A percentile compares a stretch with the other conserved stretches of the same genome.
These are phyloP conservation scores for Madurella fahalii DNA, from an alignment of 2,329 filamentous ascomycete species.

Conservation along the genomic window DNA sequence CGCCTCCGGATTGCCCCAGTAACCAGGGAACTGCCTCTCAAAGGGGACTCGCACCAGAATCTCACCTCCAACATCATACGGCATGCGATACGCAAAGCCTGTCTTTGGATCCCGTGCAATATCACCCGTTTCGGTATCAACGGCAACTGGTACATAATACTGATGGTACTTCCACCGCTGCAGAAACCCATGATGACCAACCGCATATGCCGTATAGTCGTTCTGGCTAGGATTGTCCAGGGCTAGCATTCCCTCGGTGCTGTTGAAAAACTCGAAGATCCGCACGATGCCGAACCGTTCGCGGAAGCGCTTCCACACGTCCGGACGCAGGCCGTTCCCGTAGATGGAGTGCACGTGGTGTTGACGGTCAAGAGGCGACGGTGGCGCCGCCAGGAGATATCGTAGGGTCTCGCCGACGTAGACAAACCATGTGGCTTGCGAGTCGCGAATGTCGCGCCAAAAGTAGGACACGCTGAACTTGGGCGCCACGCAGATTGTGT, in stretches of 20 bases:
- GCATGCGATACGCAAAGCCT: conserved; percentile 59
- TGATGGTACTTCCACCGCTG: conserved; percentile 50
- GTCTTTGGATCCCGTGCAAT: conserved; percentile 63
- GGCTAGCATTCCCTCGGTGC: conserved; percentile 65
- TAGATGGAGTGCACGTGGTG: conserved; percentile 58
- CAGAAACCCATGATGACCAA: conserved; percentile 68
- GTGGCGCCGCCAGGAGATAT: conserved; percentile 66
- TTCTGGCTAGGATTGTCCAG: conserved; percentile 58
- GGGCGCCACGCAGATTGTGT: conserved; percentile 58
- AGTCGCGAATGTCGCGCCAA: conserved; percentile 68
- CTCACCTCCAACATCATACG: conserved; percentile 69
- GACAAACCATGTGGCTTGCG: conserved; percentile 64
- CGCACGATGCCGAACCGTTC: conserved; percentile 59
- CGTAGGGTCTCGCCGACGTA: conserved; percentile 76
- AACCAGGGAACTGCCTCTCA: conserved; percentile 61
- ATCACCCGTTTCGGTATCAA: conserved; percentile 65
- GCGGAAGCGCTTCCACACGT: conserved; percentile 63
- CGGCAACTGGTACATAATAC: conserved; percentile 60
- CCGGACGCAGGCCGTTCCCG: conserved; percentile 64
- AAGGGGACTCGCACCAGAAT: conserved; percentile 62
- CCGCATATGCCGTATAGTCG: conserved; percentile 58
- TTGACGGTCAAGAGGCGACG: conserved; percentile 55
- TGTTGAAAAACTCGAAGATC: conserved; percentile 73
- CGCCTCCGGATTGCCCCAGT: conserved; percentile 64
- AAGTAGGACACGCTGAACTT: conserved; percentile 67